Evolutionary conservation across 805 yeast genomes (phyloP).

Genomic region (Komagataella populi): DNA sequence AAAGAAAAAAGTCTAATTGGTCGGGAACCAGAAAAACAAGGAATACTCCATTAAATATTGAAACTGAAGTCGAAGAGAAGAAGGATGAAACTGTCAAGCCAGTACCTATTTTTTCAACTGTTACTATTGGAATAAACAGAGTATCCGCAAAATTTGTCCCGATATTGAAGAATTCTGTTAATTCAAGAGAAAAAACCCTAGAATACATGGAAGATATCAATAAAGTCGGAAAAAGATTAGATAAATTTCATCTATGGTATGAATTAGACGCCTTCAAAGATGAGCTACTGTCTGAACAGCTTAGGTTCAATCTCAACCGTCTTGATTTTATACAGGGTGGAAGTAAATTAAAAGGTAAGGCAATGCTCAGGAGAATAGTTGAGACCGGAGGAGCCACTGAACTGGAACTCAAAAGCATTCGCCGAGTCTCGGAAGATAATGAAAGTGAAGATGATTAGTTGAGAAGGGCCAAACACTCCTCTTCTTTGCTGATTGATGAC

Average conservation of each 20-base stretch:
- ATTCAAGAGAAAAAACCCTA: conserved; percentile 39
- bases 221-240: conserved; percentile 42
- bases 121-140: conserved; percentile 52
- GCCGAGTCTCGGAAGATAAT: neutral
- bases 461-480: neutral
- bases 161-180: conserved; percentile 52
- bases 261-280: conserved; percentile 69
- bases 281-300: conserved; percentile 47
- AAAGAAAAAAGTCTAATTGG: conserved; percentile 15
- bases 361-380: conserved; percentile 17
- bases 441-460: neutral
- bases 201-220: conserved; percentile 49
- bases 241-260: conserved; percentile 67
- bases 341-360: conserved; percentile 18
- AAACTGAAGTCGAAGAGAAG: conserved; percentile 3
- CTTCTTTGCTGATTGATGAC: neutral
- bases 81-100: conserved; percentile 20
- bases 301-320: conserved; percentile 40
- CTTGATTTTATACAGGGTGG: conserved; percentile 20
- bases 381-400: conserved; percentile 10
- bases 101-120: conserved; percentile 36
- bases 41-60: conserved; percentile 2
- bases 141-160: conserved; percentile 55
- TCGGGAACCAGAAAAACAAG: conserved; percentile 15
- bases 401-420: neutral